Evolutionary conservation across 805 yeast species (phyloP).

Genomic region (Monosporozyma solicola): DNA sequence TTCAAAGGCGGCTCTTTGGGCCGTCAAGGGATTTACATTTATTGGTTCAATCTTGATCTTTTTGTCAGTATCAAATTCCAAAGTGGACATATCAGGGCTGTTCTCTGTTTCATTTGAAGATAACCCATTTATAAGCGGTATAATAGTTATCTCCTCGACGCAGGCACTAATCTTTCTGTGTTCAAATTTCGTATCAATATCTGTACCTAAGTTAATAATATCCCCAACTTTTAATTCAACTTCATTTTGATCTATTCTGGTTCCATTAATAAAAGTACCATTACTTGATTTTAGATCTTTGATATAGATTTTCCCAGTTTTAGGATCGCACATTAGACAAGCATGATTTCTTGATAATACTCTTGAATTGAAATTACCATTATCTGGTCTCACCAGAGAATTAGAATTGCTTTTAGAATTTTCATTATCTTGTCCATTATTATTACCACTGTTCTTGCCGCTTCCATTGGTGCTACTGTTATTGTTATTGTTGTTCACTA

Average conservation of each 20-base stretch:
- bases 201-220: slow-evolving; percentile 87
- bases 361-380: slow-evolving; percentile 90
- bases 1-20: slow-evolving; percentile 37
- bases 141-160: slow-evolving; percentile 62
- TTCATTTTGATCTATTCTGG: slow-evolving; percentile 47
- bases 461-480: slow-evolving; percentile 3
- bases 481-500: slow-evolving; percentile 30
- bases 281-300: slow-evolving; percentile 86
- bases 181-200: slow-evolving; percentile 53
- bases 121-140: slow-evolving; percentile 25
- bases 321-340: slow-evolving; percentile 64
- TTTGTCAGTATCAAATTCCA: not conserved
- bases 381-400: slow-evolving; percentile 48
- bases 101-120: not conserved
- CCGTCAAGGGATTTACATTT: slow-evolving; percentile 10
- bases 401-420: slow-evolving; percentile 25
- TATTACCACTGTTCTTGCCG: slow-evolving; percentile 8
- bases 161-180: slow-evolving; percentile 83
- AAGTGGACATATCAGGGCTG: not conserved
- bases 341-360: slow-evolving; percentile 94
- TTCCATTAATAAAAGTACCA: slow-evolving; percentile 86
- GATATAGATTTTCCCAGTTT: slow-evolving; percentile 57
- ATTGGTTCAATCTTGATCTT: not conserved
- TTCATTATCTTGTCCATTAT: slow-evolving; percentile 1
- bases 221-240: slow-evolving; percentile 71